Evolutionary conservation across 2,329 filamentous ascomycete genomes (phyloP).

Genomic region (Colletotrichum sp.): DNA sequence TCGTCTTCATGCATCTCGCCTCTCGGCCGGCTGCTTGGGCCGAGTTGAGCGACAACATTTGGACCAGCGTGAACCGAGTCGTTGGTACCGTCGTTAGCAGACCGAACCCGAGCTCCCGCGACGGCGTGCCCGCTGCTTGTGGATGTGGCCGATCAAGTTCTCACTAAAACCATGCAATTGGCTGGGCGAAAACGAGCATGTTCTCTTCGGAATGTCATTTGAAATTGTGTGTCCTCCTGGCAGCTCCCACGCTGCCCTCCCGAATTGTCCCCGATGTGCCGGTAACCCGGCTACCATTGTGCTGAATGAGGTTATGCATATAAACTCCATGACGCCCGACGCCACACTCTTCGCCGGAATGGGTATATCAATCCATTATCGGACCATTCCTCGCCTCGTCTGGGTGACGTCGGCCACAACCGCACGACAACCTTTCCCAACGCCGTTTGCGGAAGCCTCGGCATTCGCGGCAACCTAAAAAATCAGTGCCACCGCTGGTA

Average conservation of each 20-base stretch:
- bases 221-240: background rate
- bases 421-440: background rate
- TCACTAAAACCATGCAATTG: background rate
- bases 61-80: background rate
- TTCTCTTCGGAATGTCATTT: background rate
- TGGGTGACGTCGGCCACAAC: background rate
- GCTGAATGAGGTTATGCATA: background rate
- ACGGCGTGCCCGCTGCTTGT: background rate
- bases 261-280: background rate
- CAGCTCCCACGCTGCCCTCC: background rate
- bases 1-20: background rate
- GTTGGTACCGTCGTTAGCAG: background rate
- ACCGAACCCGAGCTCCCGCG: background rate
- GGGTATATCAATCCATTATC: slow-evolving; percentile 4
- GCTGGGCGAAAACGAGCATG: background rate
- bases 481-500: background rate
- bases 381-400: background rate
- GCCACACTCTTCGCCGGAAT: background rate
- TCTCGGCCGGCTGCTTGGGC: background rate
- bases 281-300: background rate
- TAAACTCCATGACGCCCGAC: slow-evolving; percentile 12
- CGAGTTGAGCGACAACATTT: background rate
- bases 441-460: background rate
- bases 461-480: background rate
- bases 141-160: background rate